Evolutionary conservation across 2,329 filamentous ascomycete genomes (phyloP).

Genomic region (Neonectria coccinea): DNA sequence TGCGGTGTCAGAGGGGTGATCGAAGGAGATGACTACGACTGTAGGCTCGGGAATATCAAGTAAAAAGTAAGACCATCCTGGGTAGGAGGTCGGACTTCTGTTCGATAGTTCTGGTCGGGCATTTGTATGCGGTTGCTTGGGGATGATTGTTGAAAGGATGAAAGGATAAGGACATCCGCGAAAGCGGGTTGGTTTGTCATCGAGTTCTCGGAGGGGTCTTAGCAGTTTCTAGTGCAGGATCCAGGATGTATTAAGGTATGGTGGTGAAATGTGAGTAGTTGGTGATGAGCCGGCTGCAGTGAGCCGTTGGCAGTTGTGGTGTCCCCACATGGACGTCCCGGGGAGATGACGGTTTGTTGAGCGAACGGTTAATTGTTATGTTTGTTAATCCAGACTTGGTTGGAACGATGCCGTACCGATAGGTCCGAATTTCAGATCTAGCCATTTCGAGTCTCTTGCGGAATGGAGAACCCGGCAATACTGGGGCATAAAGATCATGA

Average conservation of each 20-base stretch:
- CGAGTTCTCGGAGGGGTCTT: neutral
- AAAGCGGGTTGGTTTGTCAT: neutral
- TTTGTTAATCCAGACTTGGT: neutral
- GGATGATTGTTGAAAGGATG: neutral
- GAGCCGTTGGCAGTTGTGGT: neutral
- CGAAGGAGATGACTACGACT: neutral
- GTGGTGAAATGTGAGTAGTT: constrained; percentile 11
- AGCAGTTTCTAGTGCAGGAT: neutral
- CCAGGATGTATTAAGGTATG: neutral
- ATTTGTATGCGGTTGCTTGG: neutral
- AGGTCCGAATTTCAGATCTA: neutral
- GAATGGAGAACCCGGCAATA: neutral
- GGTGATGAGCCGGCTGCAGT: constrained; percentile 2
- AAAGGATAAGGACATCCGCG: neutral
- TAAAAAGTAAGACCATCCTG: neutral
- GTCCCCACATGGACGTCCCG: neutral
- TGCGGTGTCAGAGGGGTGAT: neutral
- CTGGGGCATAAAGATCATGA: neutral
- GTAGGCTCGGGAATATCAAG: neutral
- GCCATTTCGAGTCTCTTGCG: neutral
- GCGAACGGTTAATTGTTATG: neutral
- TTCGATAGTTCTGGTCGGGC: neutral
- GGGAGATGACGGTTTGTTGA: neutral
- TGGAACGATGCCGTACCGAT: neutral
- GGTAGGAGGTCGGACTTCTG: neutral